Evolutionary conservation across 768 basidiomycete species (phyloP), one percentile per base, ranked within the genome.

Genomic region (Pleurotus cornucopiae): DNA sequence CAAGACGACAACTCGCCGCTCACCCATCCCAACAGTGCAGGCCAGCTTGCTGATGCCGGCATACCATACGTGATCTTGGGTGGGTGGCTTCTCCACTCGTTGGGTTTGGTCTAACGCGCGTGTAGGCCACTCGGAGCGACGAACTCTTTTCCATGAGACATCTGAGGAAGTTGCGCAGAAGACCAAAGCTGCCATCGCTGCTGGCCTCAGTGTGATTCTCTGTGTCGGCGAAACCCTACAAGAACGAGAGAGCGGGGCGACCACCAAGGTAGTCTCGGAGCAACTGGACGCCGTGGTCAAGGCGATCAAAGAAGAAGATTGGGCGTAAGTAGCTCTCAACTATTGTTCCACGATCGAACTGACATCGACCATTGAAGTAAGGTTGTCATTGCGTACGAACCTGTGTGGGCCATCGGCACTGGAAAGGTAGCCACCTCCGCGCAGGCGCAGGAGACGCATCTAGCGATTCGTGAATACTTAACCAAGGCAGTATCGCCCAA

Each of bases 391-490:
- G 97, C 97, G 16, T 99, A 95, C 71, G 93, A 96, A 71, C 92
- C 94, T 43, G 92, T 98, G 14, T 98, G 97, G 96, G 96, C 97
- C 34, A 98, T 98, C 69, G 97, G 97, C 45, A 98, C 96, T 11
- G 96, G 96, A 60, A 96, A 90, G 70, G 95, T 97, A 52, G 96
- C 96, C 45, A 91, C 91, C 30, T 77, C 90, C 0, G 78, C 76
- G n/a, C 90, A 98, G 75, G 97, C 97, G 1, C 96, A 98, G 72
- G 89, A 94, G 41, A 85, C 91, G 2, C 97, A 99, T 66, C 81
- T 79, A 39, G 83, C 88, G 58, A 86, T 95, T 64, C 90, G 97
- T 62, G 64, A 74, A 9, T 97, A 84, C 76, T 76, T 98, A 62
- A 66, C 76, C 44, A 76, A 71, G 59, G 75, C 76, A 5, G 83